Percentiles rank a stretch among this genome's conserved stretches.
Conservation (phyloP, 345 rosid species). For the Ceriops tagal region DNA sequence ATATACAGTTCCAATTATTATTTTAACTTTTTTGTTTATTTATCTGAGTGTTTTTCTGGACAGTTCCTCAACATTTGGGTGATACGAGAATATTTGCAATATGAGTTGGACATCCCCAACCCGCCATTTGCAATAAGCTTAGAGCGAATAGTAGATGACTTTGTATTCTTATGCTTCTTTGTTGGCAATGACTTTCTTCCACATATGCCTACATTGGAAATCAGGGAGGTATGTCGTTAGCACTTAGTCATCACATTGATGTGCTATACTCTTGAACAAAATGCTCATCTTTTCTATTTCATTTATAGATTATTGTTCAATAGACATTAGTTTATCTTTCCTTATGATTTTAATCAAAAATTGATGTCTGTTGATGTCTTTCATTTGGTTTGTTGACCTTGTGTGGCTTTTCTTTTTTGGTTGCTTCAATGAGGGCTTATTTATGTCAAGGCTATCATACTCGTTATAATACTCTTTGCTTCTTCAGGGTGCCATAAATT, state of each 20-base stretch:
- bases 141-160: slow-evolving; percentile 91
- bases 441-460: slow-evolving; percentile 6
- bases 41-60: slow-evolving; percentile 18
- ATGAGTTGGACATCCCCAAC: slow-evolving; percentile 75
- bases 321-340: background rate
- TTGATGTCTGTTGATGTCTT: background rate
- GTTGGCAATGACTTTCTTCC: slow-evolving; percentile 99
- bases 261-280: background rate
- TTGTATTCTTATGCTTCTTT: slow-evolving; percentile 95
- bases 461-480: slow-evolving; percentile 19
- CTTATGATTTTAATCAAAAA: background rate
- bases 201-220: slow-evolving; percentile 98
- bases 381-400: background rate
- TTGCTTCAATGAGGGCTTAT: background rate
- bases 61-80: slow-evolving; percentile 97
- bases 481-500: slow-evolving; percentile 89
- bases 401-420: background rate
- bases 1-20: background rate
- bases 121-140: slow-evolving; percentile 81
- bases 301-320: background rate
- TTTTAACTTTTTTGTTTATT: slow-evolving; percentile 2
- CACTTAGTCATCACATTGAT: slow-evolving; percentile 12
- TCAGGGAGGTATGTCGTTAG: slow-evolving; percentile 69
- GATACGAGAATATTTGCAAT: slow-evolving; percentile 81
- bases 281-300: background rate